These are phyloP conservation scores for Borovskyia barvae DNA, from an alignment of 208 protist genomes.

Conservation along the genomic window DNA sequence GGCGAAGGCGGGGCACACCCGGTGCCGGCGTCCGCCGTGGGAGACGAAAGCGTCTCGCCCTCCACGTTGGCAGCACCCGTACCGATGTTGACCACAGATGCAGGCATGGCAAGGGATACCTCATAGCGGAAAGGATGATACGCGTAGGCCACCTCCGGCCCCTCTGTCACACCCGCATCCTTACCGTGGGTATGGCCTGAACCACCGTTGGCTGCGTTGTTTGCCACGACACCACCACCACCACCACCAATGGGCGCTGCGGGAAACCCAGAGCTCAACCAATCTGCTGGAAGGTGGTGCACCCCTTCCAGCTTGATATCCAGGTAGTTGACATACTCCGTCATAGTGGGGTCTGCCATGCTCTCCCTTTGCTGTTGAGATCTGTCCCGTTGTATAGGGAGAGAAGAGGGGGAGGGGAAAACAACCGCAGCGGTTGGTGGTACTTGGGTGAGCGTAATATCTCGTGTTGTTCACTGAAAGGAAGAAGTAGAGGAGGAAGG, in stretches of 20 bases:
- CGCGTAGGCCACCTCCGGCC: constrained; percentile 29
- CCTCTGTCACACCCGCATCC: constrained; percentile 1
- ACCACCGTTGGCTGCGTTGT: not conserved
- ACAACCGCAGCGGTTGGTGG: no score
- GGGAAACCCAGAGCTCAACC: constrained; percentile 33
- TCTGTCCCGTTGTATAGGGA: no score
- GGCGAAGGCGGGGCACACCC: not conserved
- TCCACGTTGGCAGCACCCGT: not conserved
- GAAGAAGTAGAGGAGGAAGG: no score
- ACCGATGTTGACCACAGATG: not conserved
- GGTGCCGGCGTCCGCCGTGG: not conserved
- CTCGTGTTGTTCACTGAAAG: no score
- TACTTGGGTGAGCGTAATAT: no score
- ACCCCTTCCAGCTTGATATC: constrained; percentile 72
- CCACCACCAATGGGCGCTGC: constrained; percentile 4
- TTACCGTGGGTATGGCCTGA: constrained; percentile 4
- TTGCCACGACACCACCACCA: not conserved
- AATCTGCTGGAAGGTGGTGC: constrained; percentile 54
- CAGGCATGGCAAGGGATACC: constrained; percentile 24
- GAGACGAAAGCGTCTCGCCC: not conserved
- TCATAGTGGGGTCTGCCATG: not conserved
- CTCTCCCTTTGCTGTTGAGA: no score
- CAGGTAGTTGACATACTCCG: constrained; percentile 65
- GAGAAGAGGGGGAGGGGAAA: no score
- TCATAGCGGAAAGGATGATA: constrained; percentile 61